Percentiles rank a stretch among this genome's conserved stretches.
These are phyloP conservation scores for Xylaria sp. DNA, from an alignment of 2,329 filamentous ascomycete species.

Conservation along the genomic window DNA sequence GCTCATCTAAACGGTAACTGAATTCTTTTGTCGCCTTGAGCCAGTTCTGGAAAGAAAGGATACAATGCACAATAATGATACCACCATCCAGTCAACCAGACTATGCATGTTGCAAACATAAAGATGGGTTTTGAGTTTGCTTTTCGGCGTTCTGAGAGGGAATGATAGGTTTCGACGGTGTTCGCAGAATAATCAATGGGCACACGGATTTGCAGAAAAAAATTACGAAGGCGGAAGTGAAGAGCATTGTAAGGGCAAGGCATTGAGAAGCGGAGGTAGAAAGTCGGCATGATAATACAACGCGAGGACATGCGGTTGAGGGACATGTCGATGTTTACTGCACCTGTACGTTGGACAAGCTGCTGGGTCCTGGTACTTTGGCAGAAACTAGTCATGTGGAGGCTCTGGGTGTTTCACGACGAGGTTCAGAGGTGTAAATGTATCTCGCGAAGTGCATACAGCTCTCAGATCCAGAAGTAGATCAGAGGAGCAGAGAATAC, in stretches of 20 bases:
- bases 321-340: conserved; percentile 19
- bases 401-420: not conserved
- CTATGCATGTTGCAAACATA: conserved; percentile 38
- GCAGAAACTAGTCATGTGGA: conserved; percentile 16
- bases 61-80: conserved; percentile 42
- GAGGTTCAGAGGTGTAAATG: conserved; percentile 23
- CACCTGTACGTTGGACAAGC: conserved; percentile 19
- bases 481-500: conserved; percentile 25
- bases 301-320: conserved; percentile 20
- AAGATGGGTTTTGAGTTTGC: conserved; percentile 42
- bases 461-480: conserved; percentile 18
- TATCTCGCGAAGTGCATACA: conserved; percentile 23
- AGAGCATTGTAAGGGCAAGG: conserved; percentile 28
- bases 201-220: conserved; percentile 33
- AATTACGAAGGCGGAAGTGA: conserved; percentile 20
- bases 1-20: conserved; percentile 54
- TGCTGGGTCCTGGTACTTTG: conserved; percentile 19
- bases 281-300: conserved; percentile 23
- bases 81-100: conserved; percentile 39
- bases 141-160: conserved; percentile 48
- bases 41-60: conserved; percentile 38
- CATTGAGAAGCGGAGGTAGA: conserved; percentile 26
- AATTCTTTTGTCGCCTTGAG: conserved; percentile 33
- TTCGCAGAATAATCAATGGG: conserved; percentile 38
- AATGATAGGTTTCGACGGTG: conserved; percentile 41